Conservation (phyloP, 139 green algal species). For the Chlamydomonas asymmetrica region DNA sequence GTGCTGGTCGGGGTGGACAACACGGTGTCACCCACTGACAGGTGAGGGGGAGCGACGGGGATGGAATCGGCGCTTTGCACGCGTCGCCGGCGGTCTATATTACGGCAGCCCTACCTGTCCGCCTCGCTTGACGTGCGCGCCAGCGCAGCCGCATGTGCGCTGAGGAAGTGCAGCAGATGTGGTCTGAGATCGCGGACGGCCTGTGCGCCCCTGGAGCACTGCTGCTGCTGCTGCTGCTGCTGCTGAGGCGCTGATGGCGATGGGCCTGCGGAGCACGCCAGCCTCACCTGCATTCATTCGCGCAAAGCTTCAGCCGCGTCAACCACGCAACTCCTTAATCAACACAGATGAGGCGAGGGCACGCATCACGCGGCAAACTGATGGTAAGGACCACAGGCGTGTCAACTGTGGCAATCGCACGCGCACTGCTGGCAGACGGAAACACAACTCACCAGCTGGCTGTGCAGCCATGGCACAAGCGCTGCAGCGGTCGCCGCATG, state of each 20-base stretch:
- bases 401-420: too few species aligned
- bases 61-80: not conserved
- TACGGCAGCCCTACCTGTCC: conserved; percentile 9
- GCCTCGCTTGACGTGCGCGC: conserved; percentile 5
- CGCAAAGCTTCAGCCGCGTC: too few species aligned
- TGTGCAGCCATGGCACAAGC: conserved; percentile 8
- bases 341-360: too few species aligned
- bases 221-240: not conserved
- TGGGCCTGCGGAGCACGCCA: too few species aligned
- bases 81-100: too few species aligned
- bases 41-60: not conserved
- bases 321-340: too few species aligned
- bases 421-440: not conserved
- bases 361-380: too few species aligned
- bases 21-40: not conserved
- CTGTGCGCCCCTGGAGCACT: too few species aligned
- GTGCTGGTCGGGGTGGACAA: not conserved
- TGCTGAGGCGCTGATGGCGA: not conserved
- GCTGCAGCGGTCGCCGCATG: not conserved
- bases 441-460: conserved; percentile 10
- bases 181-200: too few species aligned
- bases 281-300: too few species aligned
- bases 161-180: conserved; percentile 20
- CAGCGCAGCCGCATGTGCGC: conserved; percentile 1
- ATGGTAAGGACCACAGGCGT: too few species aligned